Evolutionary conservation across 164 flowering plant genomes (phyloP).

Genomic region (Macadamia tetraphylla): DNA sequence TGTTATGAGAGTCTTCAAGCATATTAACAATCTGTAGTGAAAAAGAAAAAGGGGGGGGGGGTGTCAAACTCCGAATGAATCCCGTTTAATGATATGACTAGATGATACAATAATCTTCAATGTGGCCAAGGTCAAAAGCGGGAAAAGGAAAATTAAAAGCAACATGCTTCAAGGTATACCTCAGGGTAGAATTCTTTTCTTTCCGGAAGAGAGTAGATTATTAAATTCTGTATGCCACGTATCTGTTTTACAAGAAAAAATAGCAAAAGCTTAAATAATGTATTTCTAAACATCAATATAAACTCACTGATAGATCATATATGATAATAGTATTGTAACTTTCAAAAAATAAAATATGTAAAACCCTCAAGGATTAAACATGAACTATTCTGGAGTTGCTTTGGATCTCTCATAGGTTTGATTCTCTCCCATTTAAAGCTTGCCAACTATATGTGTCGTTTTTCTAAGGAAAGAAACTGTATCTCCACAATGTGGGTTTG

Average conservation of each 20-base stretch:
- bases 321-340: too few species aligned
- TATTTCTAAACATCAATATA: neutral
- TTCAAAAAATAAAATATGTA: too few species aligned
- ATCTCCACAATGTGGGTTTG: too few species aligned
- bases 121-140: neutral
- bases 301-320: neutral
- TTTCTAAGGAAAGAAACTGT: too few species aligned
- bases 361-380: too few species aligned
- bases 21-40: conserved; percentile 72
- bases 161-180: conserved; percentile 31
- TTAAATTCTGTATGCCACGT: conserved; percentile 79
- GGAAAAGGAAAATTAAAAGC: neutral
- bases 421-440: too few species aligned
- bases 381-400: too few species aligned
- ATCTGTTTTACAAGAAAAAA: conserved; percentile 37
- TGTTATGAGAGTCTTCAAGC: conserved; percentile 64
- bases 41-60: neutral
- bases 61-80: neutral
- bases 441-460: too few species aligned
- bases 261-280: too few species aligned
- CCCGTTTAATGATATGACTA: neutral
- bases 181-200: conserved; percentile 92
- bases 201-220: conserved; percentile 90
- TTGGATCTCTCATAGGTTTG: too few species aligned
- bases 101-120: neutral